Percentiles rank a stretch among this genome's conserved stretches.
Evolutionary conservation across 2,329 filamentous ascomycete genomes (phyloP).

Genomic region (Elsinoe necatrix): DNA sequence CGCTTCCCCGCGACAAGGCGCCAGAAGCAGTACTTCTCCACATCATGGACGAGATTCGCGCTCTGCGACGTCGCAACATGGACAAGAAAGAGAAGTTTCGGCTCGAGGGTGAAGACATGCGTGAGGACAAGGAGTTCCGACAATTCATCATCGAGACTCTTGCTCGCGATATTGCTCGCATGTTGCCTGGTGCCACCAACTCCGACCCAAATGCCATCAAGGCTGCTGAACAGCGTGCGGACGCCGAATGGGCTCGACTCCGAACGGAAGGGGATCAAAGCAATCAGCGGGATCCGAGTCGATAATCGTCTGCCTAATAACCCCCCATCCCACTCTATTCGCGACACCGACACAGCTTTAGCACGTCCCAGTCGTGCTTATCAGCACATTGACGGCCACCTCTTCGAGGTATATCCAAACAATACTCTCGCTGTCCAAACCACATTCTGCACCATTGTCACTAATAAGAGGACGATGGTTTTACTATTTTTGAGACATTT

Average conservation of each 20-base stretch:
- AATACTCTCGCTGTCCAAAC: not conserved
- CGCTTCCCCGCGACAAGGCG: conserved; percentile 66
- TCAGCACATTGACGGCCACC: not conserved
- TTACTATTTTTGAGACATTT: not conserved
- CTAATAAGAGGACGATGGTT: not conserved
- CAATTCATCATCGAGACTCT: conserved; percentile 66
- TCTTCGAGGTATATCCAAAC: not conserved
- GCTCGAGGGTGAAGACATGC: conserved; percentile 69
- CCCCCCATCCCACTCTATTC: not conserved
- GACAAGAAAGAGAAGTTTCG: conserved; percentile 76
- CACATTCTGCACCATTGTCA: not conserved
- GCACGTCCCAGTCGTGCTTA: conserved; percentile 6
- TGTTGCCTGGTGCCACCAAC: conserved; percentile 45
- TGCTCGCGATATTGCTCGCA: conserved; percentile 61
- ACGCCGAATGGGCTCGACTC: conserved; percentile 20
- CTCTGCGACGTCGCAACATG: conserved; percentile 73
- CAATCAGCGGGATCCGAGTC: conserved; percentile 8
- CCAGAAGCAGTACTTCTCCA: conserved; percentile 85
- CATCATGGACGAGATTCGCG: conserved; percentile 85
- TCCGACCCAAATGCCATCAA: conserved; percentile 41
- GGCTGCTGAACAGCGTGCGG: conserved; percentile 38
- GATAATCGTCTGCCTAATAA: not conserved
- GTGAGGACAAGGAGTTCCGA: conserved; percentile 66
- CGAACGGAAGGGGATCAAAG: conserved; percentile 6
- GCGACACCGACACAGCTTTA: not conserved